These are phyloP conservation scores for Raddia distichophylla DNA, from an alignment of 176 grass and related monocot species.

Conservation along the genomic window DNA sequence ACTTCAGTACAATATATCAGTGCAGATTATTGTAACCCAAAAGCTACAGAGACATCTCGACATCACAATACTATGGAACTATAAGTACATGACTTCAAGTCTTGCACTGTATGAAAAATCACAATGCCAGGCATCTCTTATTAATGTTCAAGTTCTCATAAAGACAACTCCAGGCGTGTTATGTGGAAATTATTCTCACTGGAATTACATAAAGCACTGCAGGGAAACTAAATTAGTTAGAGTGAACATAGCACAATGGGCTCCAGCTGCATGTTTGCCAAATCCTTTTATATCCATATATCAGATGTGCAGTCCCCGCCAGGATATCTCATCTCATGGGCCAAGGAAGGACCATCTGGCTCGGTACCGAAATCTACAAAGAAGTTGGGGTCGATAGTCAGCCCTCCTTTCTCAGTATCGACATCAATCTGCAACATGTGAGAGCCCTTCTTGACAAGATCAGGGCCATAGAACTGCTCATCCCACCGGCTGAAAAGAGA, in stretches of 20 bases:
- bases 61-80: background rate
- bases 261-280: background rate
- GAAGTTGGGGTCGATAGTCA: conserved; percentile 77
- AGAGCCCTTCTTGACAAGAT: conserved; percentile 83
- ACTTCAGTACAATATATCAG: background rate
- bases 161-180: background rate
- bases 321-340: conserved; percentile 99
- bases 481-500: conserved; percentile 96
- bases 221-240: conserved; percentile 34
- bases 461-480: conserved; percentile 71
- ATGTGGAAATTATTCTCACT: conserved; percentile 28
- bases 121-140: conserved; percentile 37
- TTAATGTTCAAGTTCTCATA: conserved; percentile 28
- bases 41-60: background rate
- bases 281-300: conserved; percentile 80
- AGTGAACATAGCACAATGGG: conserved; percentile 11
- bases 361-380: conserved; percentile 86
- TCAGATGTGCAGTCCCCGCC: conserved; percentile 96
- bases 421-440: conserved; percentile 94
- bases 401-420: conserved; percentile 69
- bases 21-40: background rate
- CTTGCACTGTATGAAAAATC: conserved; percentile 4
- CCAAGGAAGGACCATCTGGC: conserved; percentile 76
- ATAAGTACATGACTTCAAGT: background rate
- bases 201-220: background rate